Percentiles rank a stretch among this genome's conserved stretches.
Conservation (phyloP, 2,329 filamentous ascomycete species). For the Colletotrichum scovillei region DNA sequence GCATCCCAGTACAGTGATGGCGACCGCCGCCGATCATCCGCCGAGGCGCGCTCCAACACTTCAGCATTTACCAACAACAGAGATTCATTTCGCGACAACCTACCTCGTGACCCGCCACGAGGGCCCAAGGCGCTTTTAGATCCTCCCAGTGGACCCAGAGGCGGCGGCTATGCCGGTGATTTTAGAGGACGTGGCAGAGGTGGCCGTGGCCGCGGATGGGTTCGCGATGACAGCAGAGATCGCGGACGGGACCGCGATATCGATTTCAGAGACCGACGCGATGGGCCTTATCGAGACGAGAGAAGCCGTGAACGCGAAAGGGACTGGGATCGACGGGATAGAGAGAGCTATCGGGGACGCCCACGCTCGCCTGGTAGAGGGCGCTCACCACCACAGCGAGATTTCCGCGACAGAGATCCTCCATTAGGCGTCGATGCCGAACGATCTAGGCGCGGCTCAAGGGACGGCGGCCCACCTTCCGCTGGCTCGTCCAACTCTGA, state of each 20-base stretch:
- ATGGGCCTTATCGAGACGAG: conserved; percentile 66
- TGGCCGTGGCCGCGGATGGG: conserved; percentile 65
- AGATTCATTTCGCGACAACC: conserved; percentile 60
- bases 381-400: conserved; percentile 73
- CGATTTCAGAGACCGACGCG: conserved; percentile 63
- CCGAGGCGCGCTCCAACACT: conserved; percentile 66
- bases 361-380: conserved; percentile 71
- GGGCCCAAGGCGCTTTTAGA: conserved; percentile 85
- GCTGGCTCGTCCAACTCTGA: conserved; percentile 79
- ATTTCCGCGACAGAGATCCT: conserved; percentile 67
- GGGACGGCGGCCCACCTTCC: conserved; percentile 76
- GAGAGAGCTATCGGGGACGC: conserved; percentile 64
- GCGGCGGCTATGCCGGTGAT: conserved; percentile 74
- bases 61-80: conserved; percentile 71
- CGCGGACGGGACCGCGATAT: conserved; percentile 69
- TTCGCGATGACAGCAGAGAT: conserved; percentile 71
- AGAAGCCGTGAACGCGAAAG: conserved; percentile 69
- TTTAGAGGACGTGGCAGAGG: conserved; percentile 67
- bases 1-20: conserved; percentile 67
- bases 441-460: conserved; percentile 74
- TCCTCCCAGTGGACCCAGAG: conserved; percentile 73
- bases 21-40: conserved; percentile 76
- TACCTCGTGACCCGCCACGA: conserved; percentile 77
- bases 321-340: conserved; percentile 61
- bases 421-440: conserved; percentile 75